Conservation (phyloP, 805 yeast species). For the Jamesozyma lodderae region DNA sequence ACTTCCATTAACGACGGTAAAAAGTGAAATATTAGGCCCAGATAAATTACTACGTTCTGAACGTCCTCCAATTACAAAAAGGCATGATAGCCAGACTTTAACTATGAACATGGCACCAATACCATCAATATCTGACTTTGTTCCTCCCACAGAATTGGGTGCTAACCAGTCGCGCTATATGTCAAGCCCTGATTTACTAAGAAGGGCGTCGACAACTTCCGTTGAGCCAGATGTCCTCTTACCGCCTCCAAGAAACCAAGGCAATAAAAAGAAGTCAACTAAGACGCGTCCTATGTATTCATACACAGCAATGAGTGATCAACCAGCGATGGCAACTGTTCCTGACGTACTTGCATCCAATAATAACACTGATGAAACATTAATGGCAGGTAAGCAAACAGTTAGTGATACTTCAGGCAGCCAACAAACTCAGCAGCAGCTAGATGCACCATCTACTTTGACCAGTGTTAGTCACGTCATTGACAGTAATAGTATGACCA, state of each 20-base stretch:
- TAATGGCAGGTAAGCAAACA: too few species aligned
- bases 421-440: too few species aligned
- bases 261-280: background rate
- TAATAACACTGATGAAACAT: background rate
- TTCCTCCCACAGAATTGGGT: conserved; percentile 1
- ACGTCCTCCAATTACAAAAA: background rate
- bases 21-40: conserved; percentile 1
- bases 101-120: too few species aligned
- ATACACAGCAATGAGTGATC: conserved; percentile 1
- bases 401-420: too few species aligned
- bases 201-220: conserved; percentile 9
- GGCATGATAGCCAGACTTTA: background rate
- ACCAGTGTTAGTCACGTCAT: too few species aligned
- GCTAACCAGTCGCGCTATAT: background rate
- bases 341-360: background rate
- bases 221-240: conserved; percentile 13
- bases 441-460: too few species aligned
- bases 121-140: background rate
- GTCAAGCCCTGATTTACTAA: conserved; percentile 11
- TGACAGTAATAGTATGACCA: too few species aligned
- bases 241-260: conserved; percentile 17
- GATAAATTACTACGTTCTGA: background rate
- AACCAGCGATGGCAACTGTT: background rate
- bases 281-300: background rate
- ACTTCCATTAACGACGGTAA: background rate